Evolutionary conservation across 768 basidiomycete species (phyloP).

Genomic region (Naematelia encephala): DNA sequence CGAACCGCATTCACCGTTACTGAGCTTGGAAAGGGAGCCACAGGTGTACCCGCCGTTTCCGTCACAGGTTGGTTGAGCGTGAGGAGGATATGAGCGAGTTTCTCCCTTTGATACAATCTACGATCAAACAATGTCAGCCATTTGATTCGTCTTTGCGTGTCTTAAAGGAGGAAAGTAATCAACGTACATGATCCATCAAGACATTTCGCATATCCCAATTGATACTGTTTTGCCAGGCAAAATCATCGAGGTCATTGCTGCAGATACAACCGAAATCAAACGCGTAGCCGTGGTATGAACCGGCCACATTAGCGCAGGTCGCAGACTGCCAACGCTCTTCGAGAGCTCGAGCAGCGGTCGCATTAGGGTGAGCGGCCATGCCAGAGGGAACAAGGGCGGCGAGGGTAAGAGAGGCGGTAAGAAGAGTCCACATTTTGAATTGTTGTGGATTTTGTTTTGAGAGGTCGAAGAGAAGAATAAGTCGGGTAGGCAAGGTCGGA

Average conservation of each 20-base stretch:
- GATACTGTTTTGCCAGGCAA: constrained; percentile 28
- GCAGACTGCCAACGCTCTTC: constrained; percentile 7
- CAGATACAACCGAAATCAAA: constrained; percentile 47
- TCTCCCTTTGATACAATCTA: constrained; percentile 17
- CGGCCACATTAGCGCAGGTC: constrained; percentile 30
- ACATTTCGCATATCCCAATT: constrained; percentile 14
- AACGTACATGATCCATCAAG: constrained; percentile 31
- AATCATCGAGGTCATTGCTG: constrained; percentile 33
- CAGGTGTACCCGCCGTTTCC: constrained; percentile 40
- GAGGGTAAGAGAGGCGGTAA: constrained; percentile 8
- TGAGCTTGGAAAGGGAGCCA: constrained; percentile 21
- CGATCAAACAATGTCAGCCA: constrained; percentile 16
- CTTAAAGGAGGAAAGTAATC: background rate
- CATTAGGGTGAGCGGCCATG: constrained; percentile 11
- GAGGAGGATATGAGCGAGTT: constrained; percentile 29
- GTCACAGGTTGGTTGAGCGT: constrained; percentile 45
- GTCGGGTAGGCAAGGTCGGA: background rate
- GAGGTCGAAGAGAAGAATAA: background rate
- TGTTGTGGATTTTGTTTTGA: background rate
- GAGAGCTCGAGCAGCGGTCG: constrained; percentile 1
- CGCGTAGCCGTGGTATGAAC: constrained; percentile 14
- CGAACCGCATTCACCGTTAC: constrained; percentile 25
- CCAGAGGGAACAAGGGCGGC: background rate
- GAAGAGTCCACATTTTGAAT: constrained; percentile 1
- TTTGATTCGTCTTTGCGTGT: background rate